Evolutionary conservation across 768 basidiomycete genomes (phyloP), one percentile per base, ranked within the genome.

Genomic region (Amanita polypyramis): DNA sequence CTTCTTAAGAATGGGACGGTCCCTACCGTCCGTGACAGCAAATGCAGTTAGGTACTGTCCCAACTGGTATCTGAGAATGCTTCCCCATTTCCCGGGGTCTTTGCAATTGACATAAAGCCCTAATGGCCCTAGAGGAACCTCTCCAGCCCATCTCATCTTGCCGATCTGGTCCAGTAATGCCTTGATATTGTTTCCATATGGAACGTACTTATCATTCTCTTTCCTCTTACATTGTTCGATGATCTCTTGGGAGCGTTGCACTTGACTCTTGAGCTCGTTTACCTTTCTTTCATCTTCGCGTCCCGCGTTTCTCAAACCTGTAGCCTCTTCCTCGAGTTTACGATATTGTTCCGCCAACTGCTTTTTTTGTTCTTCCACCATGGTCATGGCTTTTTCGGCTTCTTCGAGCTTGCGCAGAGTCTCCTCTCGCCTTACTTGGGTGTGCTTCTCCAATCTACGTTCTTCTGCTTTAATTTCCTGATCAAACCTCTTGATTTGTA

Each of bases 31-130:
- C 0, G 84, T 85, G 43, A 94, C 72, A 0, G 82, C 87, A 58
- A 84, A 97, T 4, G 80, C 74, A 32, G 68, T 75, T 65, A 98
- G 69, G 15, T 69, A 58, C 2, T 41, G 25, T 3, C 74, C 76
- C 3, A 99, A 66, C 54, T 83, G 75, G 43, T 63, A 62, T 52
- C 83, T 68, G 54, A 98, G 62, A n/a, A 89, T 54, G 0, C 66
- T 65, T 0, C 77, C 80, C 77, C 87, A 97, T 27, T 57, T 65
- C 51, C 67, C 56, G 2, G 70, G 65, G 42, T 94, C 85, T 55
- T 70, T 76, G 32, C 90, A 75, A 56, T 80, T 84, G 56, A 97
- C 83, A 59, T 78, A 74, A 42, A 75, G 52, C 0, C 95, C 95
- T 20, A 97, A 67, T 0, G 95, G 95, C 0, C 89, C 89, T 29